Evolutionary conservation across 164 flowering plant genomes (phyloP), one percentile per base, ranked within the genome.

Genomic region (Annona squamosa): DNA sequence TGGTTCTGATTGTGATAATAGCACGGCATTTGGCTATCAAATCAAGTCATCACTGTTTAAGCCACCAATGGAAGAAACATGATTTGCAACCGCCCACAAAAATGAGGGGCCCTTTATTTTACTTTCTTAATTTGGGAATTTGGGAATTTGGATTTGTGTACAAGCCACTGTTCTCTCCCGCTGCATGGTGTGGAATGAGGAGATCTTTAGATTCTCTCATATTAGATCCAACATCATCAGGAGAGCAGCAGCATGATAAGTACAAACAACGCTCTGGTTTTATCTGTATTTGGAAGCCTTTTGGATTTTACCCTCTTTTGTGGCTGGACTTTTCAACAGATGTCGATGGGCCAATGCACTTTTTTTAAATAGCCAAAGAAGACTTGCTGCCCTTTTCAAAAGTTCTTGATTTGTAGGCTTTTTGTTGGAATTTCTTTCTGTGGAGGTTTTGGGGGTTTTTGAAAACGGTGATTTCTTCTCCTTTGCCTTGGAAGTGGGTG

Each of bases 191-290:
- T 9, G 48, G 65, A 63, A 4, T 63, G 4, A 17, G 19, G 5
- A 16, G 19, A 63, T 63, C 18, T 70, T 42, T 74, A n/a, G 12
- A 61, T 71, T 59, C 69, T 59, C 69, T 74, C 76, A 74, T 72
- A 74, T 68, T 61, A 67, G 67, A 69, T 47, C 72, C 59, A 44
- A 5, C 72, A 13, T 66, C 76, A 61, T 68, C 37, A 26, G 37
- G 37, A 26, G 37, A 26, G 37, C 37, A 26, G 37, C 37, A 26
- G 37, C 37, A 26, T 26, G 37, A 26, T 26, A 26, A 26, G 76
- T 62, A 69, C 68, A 72, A 68, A 17, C 68, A 74, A 63, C 61
- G n/a, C 42, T 46, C 67, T 46, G 71, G 13, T 57, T 73, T 73
- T 59, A 52, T 48, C 67, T 68, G 10, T 44, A 48, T 52, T 72